A percentile compares a stretch with the other conserved stretches of the same genome.
These are phyloP conservation scores for Wickerhamomyces sp. DNA, from an alignment of 1,139 yeast species.

Conservation along the genomic window DNA sequence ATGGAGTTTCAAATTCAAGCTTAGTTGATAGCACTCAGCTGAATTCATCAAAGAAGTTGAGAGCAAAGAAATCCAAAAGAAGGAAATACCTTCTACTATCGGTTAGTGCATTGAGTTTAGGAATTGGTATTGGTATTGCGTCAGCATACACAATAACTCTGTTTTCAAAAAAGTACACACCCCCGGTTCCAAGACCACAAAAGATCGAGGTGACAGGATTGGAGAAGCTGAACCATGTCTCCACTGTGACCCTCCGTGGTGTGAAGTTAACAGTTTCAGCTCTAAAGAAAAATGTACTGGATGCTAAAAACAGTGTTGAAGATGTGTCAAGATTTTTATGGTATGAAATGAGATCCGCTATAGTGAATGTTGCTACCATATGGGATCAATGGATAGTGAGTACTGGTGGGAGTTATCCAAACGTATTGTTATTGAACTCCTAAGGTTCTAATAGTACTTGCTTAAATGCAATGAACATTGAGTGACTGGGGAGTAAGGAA, in stretches of 20 bases:
- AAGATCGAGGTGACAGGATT: not conserved
- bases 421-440: conserved; percentile 15
- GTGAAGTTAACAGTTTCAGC: not conserved
- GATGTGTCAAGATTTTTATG: conserved; percentile 8
- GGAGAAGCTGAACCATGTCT: not conserved
- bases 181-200: not conserved
- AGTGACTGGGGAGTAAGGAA: no score
- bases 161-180: not conserved
- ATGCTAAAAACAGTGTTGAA: conserved; percentile 7
- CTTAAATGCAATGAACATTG: no score
- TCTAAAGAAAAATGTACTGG: conserved; percentile 1
- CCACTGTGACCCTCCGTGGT: not conserved
- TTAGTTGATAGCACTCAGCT: not conserved
- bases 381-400: conserved; percentile 8
- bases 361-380: not conserved
- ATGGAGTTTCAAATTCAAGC: not conserved
- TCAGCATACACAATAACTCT: conserved; percentile 15
- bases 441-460: conserved; percentile 15
- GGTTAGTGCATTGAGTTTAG: conserved; percentile 12
- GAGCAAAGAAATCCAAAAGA: conserved; percentile 5
- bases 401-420: conserved; percentile 2
- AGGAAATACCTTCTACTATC: conserved; percentile 4
- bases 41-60: conserved; percentile 13
- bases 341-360: conserved; percentile 3
- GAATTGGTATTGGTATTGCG: conserved; percentile 21